Evolutionary conservation across 106 monocot genomes (phyloP).

Genomic region (Allium fistulosum): DNA sequence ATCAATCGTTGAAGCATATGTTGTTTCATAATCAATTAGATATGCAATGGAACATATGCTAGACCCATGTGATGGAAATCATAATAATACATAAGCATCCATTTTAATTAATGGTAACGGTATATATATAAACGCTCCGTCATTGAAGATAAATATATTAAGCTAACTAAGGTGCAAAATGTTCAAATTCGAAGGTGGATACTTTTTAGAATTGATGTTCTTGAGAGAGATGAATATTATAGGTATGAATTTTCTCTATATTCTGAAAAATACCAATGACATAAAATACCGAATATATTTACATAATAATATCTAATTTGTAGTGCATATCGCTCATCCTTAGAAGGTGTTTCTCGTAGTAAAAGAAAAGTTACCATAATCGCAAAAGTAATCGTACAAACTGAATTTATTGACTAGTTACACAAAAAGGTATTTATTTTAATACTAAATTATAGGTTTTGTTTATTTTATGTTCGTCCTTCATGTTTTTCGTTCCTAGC

Average conservation of each 20-base stretch:
- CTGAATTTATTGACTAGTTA: neutral
- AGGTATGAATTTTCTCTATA: neutral
- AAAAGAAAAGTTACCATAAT: slow-evolving; percentile 1
- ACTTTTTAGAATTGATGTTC: neutral
- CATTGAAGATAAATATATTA: neutral
- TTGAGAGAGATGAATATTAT: neutral
- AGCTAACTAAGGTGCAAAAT: neutral
- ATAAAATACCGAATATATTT: neutral
- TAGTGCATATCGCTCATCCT: slow-evolving; percentile 1
- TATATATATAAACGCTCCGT: neutral
- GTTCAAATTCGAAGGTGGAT: neutral
- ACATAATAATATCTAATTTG: neutral
- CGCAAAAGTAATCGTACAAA: neutral
- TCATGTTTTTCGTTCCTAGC: neutral
- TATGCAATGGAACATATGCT: neutral
- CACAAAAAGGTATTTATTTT: neutral
- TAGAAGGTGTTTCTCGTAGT: neutral
- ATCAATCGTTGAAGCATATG: neutral
- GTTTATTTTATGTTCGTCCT: neutral
- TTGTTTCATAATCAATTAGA: neutral
- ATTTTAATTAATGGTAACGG: neutral
- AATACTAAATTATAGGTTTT: neutral
- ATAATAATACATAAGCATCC: neutral
- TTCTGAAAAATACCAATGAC: neutral
- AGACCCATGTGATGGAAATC: neutral